A percentile compares a stretch with the other conserved stretches of the same genome.
Evolutionary conservation across 176 grass and related monocot genomes (phyloP).

Genomic region (Ensete ventricosum): DNA sequence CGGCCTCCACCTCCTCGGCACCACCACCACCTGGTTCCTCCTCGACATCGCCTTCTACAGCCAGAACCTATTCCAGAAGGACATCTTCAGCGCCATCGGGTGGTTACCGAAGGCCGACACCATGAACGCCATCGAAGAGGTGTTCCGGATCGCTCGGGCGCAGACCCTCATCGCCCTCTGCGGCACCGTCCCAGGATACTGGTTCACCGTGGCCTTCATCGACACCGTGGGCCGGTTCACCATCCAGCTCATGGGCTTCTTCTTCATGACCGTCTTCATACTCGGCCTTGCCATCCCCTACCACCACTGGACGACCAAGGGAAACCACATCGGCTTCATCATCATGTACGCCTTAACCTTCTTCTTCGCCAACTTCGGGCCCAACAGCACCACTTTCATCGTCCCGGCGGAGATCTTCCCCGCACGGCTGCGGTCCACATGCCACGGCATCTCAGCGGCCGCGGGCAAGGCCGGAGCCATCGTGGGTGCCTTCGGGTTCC

Average conservation of each 20-base stretch:
- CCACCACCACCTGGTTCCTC: conserved; percentile 64
- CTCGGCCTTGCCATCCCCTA: conserved; percentile 50
- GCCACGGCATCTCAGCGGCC: conserved; percentile 71
- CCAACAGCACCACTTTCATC: conserved; percentile 71
- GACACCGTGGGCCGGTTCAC: conserved; percentile 53
- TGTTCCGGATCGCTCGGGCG: conserved; percentile 49
- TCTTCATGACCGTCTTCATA: conserved; percentile 45
- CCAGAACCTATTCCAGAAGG: conserved; percentile 85
- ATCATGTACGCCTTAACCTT: conserved; percentile 55
- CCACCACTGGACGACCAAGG: conserved; percentile 42
- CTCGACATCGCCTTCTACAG: conserved; percentile 80
- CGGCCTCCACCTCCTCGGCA: conserved; percentile 47
- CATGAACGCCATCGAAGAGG: conserved; percentile 71
- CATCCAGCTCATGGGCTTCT: conserved; percentile 67
- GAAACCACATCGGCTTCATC: conserved; percentile 39
- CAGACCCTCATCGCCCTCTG: conserved; percentile 67
- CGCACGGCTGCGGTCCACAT: conserved; percentile 56
- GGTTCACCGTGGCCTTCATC: conserved; percentile 75
- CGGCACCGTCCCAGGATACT: conserved; percentile 66
- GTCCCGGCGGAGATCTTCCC: conserved; percentile 79
- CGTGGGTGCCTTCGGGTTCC: conserved; percentile 58
- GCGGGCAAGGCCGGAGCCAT: conserved; percentile 49
- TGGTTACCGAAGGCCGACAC: conserved; percentile 50
- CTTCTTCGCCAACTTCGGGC: conserved; percentile 91
- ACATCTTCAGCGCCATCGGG: conserved; percentile 61